These are phyloP conservation scores for Fusarium chuoi DNA, from an alignment of 2,329 filamentous ascomycete genomes.

Conservation along the genomic window DNA sequence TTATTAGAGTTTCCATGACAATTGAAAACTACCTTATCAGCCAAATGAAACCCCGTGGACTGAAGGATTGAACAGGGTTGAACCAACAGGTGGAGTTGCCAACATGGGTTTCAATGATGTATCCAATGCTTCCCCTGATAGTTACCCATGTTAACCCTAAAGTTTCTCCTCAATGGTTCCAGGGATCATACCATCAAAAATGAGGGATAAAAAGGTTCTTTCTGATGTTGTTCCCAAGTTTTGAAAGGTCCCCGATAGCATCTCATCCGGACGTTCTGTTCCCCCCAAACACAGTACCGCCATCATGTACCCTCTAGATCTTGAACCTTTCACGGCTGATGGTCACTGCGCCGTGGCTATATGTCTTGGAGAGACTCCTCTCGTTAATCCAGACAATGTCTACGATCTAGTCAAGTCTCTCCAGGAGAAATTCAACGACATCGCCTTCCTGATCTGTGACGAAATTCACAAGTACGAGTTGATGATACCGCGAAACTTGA, in stretches of 20 bases:
- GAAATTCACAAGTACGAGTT: constrained; percentile 4
- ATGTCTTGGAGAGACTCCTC: background rate
- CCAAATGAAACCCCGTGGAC: too few relatives aligned
- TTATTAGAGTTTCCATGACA: background rate
- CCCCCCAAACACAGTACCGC: background rate
- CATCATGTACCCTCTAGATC: background rate
- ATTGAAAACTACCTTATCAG: background rate
- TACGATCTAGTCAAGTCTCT: background rate
- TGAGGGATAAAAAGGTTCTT: background rate
- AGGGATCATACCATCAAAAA: too few relatives aligned
- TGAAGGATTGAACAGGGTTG: background rate
- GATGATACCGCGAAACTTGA: constrained; percentile 1
- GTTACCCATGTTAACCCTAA: background rate
- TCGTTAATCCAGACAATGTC: background rate
- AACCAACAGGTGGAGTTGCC: background rate
- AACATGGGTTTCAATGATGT: background rate
- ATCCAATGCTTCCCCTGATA: background rate
- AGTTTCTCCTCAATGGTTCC: fast-evolving
- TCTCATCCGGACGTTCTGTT: background rate
- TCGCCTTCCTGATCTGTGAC: background rate
- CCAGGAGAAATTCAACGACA: background rate
- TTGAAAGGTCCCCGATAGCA: background rate
- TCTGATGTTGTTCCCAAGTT: too few relatives aligned
- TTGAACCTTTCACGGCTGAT: background rate
- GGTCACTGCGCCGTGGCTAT: background rate